Evolutionary conservation across 2,329 filamentous ascomycete species (phyloP).

Genomic region (Aspergillus versicolor): DNA sequence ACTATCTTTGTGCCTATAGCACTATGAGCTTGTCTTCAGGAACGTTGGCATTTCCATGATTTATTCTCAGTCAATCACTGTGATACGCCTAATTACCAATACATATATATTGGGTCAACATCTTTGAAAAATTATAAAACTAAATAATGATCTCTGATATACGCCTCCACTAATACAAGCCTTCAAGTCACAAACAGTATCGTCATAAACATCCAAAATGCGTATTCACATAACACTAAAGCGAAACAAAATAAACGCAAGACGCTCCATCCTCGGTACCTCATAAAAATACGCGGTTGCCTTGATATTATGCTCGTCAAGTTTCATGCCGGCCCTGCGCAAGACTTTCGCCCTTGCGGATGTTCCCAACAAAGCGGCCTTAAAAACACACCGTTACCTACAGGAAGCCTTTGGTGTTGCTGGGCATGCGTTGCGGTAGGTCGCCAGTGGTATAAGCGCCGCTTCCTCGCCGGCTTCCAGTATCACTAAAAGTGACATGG

Average conservation of each 20-base stretch:
- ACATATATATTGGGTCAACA: too few relatives aligned
- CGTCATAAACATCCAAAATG: slow-evolving; percentile 15
- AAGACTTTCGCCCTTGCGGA: neutral
- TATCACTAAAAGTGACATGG: slow-evolving; percentile 38
- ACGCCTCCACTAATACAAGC: slow-evolving; percentile 7
- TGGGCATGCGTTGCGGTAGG: slow-evolving; percentile 66
- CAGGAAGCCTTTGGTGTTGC: slow-evolving; percentile 77
- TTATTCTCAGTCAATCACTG: too few relatives aligned
- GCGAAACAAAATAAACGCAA: slow-evolving; percentile 5
- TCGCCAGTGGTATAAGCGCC: slow-evolving; percentile 46
- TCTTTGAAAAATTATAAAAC: neutral
- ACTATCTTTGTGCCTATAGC: too few relatives aligned
- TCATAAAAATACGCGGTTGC: slow-evolving; percentile 13
- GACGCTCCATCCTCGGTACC: slow-evolving; percentile 9
- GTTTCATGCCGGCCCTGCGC: neutral
- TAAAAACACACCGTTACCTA: slow-evolving; percentile 34
- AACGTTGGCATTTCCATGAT: too few relatives aligned
- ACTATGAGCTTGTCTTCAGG: too few relatives aligned
- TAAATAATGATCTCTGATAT: slow-evolving; percentile 1
- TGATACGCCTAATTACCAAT: too few relatives aligned
- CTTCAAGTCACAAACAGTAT: slow-evolving; percentile 4
- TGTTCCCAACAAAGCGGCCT: neutral
- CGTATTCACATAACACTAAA: slow-evolving; percentile 18
- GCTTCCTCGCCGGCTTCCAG: slow-evolving; percentile 40
- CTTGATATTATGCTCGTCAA: slow-evolving; percentile 20